Conservation (phyloP, 2,329 filamentous ascomycete species). For the Hypoxylon sp. region DNA sequence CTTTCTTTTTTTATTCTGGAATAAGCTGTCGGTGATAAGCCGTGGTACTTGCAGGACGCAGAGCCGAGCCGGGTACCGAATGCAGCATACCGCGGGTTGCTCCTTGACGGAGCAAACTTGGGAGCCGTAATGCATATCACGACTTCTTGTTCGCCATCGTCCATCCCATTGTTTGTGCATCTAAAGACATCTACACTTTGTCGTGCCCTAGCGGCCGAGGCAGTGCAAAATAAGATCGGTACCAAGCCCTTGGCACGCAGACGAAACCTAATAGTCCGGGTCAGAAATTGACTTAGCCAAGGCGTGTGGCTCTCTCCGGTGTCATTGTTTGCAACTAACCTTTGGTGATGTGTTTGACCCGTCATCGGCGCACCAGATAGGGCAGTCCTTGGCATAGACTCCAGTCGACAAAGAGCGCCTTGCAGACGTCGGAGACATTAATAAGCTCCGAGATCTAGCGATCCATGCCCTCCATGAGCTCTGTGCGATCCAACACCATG, state of each 20-base stretch:
- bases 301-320: not conserved
- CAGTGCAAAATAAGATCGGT: not conserved
- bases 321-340: not conserved
- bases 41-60: constrained; percentile 3
- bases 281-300: not conserved
- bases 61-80: constrained; percentile 9
- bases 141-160: constrained; percentile 13
- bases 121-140: constrained; percentile 11
- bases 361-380: not conserved
- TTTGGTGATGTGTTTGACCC: not conserved
- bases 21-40: not conserved
- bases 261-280: not conserved
- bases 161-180: not conserved
- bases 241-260: not conserved
- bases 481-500: constrained; percentile 89
- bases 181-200: not conserved
- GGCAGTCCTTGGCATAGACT: not conserved
- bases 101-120: constrained; percentile 24
- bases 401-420: not conserved
- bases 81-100: constrained; percentile 22
- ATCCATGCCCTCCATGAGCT: constrained; percentile 89
- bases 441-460: constrained; percentile 53
- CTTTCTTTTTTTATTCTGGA: not conserved
- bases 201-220: not conserved
- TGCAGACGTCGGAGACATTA: not conserved